Evolutionary conservation across 2,329 filamentous ascomycete species (phyloP).

Genomic region (Orbilia oligospora): DNA sequence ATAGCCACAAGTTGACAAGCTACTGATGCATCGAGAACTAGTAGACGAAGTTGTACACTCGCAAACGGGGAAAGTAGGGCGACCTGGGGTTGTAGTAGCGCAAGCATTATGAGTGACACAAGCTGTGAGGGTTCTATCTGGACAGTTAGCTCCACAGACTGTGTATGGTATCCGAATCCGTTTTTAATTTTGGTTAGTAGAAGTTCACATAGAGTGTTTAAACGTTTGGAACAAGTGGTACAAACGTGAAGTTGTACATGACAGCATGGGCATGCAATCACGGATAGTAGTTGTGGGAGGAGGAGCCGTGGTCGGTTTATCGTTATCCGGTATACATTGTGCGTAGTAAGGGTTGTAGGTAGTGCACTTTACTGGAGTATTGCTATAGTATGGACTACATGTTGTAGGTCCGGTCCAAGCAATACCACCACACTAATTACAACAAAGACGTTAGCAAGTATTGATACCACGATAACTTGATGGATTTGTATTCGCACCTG

Average conservation of each 20-base stretch:
- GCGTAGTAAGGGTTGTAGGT: constrained; percentile 22
- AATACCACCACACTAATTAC: constrained; percentile 7
- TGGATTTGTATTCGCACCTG: not conserved
- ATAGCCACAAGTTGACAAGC: too few species aligned
- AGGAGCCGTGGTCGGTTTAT: not conserved
- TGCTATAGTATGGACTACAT: not conserved
- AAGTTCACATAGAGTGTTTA: too few species aligned
- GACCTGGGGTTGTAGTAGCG: not conserved
- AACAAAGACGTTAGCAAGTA: not conserved
- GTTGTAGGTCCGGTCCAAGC: constrained; percentile 9
- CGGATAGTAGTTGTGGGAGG: not conserved
- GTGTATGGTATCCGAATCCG: not conserved
- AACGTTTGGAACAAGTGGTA: not conserved
- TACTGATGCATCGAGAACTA: not conserved
- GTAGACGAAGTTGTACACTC: constrained; percentile 3
- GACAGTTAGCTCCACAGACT: not conserved
- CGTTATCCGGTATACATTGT: constrained; percentile 13
- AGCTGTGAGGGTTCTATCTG: not conserved
- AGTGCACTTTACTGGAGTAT: constrained; percentile 5
- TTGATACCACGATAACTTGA: not conserved
- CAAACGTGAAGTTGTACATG: constrained; percentile 14
- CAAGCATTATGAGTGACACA: constrained; percentile 4
- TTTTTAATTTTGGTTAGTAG: not conserved
- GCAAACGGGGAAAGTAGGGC: not conserved
- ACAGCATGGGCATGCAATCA: constrained; percentile 19